A percentile compares a stretch with the other conserved stretches of the same genome.
These are phyloP conservation scores for Solanum gracilifrons DNA, from an alignment of 257 asterid genomes.

Conservation along the genomic window DNA sequence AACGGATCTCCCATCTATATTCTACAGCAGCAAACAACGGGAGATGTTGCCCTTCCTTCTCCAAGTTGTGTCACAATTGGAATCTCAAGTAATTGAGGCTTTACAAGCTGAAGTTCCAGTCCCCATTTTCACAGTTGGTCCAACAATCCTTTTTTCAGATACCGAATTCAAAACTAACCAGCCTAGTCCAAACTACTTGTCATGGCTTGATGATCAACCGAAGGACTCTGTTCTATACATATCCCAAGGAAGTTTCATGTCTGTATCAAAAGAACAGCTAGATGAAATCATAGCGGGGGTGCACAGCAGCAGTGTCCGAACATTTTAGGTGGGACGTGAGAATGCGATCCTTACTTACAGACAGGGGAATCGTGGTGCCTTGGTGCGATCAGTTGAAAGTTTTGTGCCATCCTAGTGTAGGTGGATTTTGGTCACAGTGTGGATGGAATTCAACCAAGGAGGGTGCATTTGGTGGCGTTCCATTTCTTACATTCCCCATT, in stretches of 20 bases:
- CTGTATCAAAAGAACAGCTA: constrained; percentile 40
- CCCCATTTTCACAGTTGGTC: no score
- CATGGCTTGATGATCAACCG: constrained; percentile 60
- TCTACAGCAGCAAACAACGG: constrained; percentile 11
- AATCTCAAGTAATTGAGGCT: constrained; percentile 28
- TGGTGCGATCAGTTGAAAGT: constrained; percentile 61
- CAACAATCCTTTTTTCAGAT: background rate
- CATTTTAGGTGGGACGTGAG: constrained; percentile 66
- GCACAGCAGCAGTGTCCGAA: constrained; percentile 35
- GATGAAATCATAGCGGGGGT: constrained; percentile 48
- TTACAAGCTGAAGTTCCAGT: background rate
- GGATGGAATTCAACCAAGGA: constrained; percentile 71
- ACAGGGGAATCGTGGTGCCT: constrained; percentile 28
- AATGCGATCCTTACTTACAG: constrained; percentile 10
- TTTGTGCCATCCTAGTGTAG: constrained; percentile 40
- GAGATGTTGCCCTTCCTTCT: constrained; percentile 10
- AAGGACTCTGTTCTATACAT: constrained; percentile 47
- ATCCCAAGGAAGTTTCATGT: constrained; percentile 58
- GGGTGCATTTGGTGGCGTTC: constrained; percentile 40
- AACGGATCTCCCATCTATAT: constrained; percentile 32
- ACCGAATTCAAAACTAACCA: background rate
- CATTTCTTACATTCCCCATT: constrained; percentile 47
- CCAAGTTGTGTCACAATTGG: background rate
- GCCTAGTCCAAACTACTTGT: constrained; percentile 9
- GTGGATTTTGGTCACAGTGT: constrained; percentile 75